Conservation (phyloP, 108 stramenopile species). For the Epithemia pelagica region DNA sequence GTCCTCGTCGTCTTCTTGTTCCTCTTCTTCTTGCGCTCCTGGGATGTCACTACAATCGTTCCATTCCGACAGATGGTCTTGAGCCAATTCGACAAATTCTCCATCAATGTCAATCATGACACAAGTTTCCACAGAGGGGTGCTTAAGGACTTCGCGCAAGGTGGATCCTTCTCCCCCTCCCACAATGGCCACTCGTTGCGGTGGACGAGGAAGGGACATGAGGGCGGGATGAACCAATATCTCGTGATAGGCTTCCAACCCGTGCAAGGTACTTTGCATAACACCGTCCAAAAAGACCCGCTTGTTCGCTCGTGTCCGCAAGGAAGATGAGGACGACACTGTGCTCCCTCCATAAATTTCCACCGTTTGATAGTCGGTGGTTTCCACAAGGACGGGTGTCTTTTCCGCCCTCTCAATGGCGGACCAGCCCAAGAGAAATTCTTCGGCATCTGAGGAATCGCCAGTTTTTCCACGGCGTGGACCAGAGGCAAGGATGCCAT, state of each 20-base stretch:
- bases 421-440: background rate
- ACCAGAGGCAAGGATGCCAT: no score
- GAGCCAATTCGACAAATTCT: slow-evolving; percentile 43
- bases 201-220: slow-evolving; percentile 76
- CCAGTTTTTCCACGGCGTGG: background rate
- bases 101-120: slow-evolving; percentile 79
- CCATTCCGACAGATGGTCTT: slow-evolving; percentile 60
- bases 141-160: slow-evolving; percentile 85
- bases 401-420: slow-evolving; percentile 27
- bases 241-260: slow-evolving; percentile 88
- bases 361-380: slow-evolving; percentile 35
- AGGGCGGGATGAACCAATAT: slow-evolving; percentile 90
- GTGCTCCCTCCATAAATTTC: slow-evolving; percentile 75
- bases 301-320: slow-evolving; percentile 35
- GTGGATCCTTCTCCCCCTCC: slow-evolving; percentile 95
- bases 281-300: slow-evolving; percentile 63
- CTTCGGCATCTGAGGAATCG: background rate
- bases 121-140: slow-evolving; percentile 58
- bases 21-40: slow-evolving; percentile 50
- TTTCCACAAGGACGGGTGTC: slow-evolving; percentile 46
- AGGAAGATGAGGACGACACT: slow-evolving; percentile 38
- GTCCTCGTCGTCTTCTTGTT: slow-evolving; percentile 4
- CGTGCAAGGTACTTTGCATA: slow-evolving; percentile 45
- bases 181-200: slow-evolving; percentile 84
- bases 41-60: slow-evolving; percentile 61